Percentiles rank a stretch among this genome's conserved stretches.
Evolutionary conservation across 1,284 basidiomycete genomes (phyloP).

Genomic region (Leucoagaricus sp.): DNA sequence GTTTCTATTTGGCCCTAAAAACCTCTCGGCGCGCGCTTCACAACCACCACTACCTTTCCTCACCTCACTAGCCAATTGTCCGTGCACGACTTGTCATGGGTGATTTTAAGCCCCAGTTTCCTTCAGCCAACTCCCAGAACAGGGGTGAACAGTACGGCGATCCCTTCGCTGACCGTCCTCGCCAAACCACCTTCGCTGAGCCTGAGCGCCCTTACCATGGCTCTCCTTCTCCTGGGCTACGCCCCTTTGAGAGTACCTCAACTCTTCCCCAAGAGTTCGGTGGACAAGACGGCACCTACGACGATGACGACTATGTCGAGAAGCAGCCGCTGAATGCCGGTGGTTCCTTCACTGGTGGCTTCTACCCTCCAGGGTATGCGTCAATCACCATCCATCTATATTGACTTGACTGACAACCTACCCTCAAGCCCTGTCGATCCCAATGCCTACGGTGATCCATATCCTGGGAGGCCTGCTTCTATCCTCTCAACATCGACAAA

Average conservation of each 20-base stretch:
- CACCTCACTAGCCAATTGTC: constrained; percentile 16
- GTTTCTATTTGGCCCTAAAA: constrained; percentile 17
- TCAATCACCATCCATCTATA: neutral
- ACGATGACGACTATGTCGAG: constrained; percentile 69
- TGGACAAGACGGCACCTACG: constrained; percentile 42
- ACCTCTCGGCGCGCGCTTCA: constrained; percentile 5
- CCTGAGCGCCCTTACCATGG: constrained; percentile 49
- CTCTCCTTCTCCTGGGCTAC: constrained; percentile 36
- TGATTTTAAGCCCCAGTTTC: constrained; percentile 37
- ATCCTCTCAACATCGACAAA: constrained; percentile 64
- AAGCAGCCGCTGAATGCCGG: constrained; percentile 69
- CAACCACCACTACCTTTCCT: constrained; percentile 17
- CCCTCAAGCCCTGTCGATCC: constrained; percentile 58
- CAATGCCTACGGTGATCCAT: constrained; percentile 66
- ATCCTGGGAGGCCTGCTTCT: constrained; percentile 57
- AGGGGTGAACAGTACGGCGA: constrained; percentile 47
- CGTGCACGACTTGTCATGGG: constrained; percentile 40
- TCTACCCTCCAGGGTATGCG: constrained; percentile 73
- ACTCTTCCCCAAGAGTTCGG: constrained; percentile 58
- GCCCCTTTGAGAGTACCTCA: constrained; percentile 52
- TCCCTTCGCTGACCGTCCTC: constrained; percentile 69
- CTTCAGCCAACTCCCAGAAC: constrained; percentile 40
- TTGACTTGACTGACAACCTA: neutral
- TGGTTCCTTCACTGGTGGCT: constrained; percentile 54
- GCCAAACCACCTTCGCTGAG: constrained; percentile 61